Evolutionary conservation across 2,329 filamentous ascomycete genomes (phyloP).

Genomic region (Sclerotinia spermophila): DNA sequence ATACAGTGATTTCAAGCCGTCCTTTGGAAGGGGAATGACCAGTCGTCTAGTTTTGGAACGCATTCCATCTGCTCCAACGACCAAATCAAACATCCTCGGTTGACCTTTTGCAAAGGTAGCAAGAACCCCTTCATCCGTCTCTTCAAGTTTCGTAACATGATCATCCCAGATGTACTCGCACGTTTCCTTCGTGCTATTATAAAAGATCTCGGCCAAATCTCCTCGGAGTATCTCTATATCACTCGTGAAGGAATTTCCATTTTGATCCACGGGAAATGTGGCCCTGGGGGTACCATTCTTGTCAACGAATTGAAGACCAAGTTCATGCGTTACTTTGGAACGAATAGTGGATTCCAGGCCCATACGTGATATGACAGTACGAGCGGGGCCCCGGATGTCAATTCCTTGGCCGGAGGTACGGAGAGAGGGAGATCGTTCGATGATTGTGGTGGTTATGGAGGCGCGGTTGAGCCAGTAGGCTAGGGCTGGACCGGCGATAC

Average conservation of each 20-base stretch:
- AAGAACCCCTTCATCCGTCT: background rate
- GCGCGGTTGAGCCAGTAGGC: conserved; percentile 48
- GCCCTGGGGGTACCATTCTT: conserved; percentile 40
- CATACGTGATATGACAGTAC: conserved; percentile 41
- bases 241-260: conserved; percentile 38
- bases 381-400: conserved; percentile 47
- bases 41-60: conserved; percentile 46
- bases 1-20: conserved; percentile 34
- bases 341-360: conserved; percentile 42
- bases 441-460: conserved; percentile 39
- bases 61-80: conserved; percentile 49
- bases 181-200: conserved; percentile 37
- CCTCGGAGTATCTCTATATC: conserved; percentile 46
- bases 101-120: background rate
- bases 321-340: conserved; percentile 40
- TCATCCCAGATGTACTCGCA: conserved; percentile 20
- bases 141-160: background rate
- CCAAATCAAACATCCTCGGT: conserved; percentile 40
- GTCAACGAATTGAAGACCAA: conserved; percentile 44
- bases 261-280: conserved; percentile 36
- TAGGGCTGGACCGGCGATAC: conserved; percentile 41
- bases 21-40: conserved; percentile 42
- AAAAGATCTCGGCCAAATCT: conserved; percentile 41
- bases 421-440: conserved; percentile 43
- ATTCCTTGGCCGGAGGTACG: conserved; percentile 50